Base-by-base conservation (phyloP, 257 asterid genomes). In the Solanum appendiculatum region DNA sequence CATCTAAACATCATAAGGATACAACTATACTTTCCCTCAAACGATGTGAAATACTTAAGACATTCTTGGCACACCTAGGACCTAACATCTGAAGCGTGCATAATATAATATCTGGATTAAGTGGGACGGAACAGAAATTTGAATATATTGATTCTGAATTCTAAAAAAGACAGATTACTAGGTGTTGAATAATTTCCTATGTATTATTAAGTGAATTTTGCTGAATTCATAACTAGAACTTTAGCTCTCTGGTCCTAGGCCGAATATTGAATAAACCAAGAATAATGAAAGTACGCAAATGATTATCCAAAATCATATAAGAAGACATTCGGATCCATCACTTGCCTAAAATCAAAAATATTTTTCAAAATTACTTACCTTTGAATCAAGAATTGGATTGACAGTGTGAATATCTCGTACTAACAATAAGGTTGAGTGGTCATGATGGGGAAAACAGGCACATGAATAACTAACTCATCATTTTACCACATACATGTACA, bases 361-460 rank as follows among this genome's bases (percentile, higher is more conserved):
- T 13, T 6, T 39, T 34, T 37, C 10, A n/a, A 75, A 75, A 39
- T 75, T 14, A 75, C 83, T 39, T 75, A 75, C 83, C 83, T 75
- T 75, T 75, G 34, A 36, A 36, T 70, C 29, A 36, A 34, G 80
- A 70, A 34, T 72, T 70, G 25, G 25, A 9, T 70, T 34, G 46
- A 70, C 16, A 70, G 25, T 15, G 40, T 72, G 42, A 33, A 69
- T 69, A 72, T 72, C 9, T 72, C 9, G 15, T 36, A 72, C 15
- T 51, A 16, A 44, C 58, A 56, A 54, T 51, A 86, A 86, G 88
- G 86, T 40, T 44, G 64, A 42, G 85, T 60, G 31, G 63, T 77
- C 88, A 77, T 78, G 88, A 86, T 86, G 88, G 88, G 69, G 86
- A 86, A 86, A 85, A 81, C 81, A 60, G 88, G 86, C 88, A 86